phyloP scores from a whole-genome alignment of 495 filamentous ascomycete species.

The Neurospora sp. region DNA sequence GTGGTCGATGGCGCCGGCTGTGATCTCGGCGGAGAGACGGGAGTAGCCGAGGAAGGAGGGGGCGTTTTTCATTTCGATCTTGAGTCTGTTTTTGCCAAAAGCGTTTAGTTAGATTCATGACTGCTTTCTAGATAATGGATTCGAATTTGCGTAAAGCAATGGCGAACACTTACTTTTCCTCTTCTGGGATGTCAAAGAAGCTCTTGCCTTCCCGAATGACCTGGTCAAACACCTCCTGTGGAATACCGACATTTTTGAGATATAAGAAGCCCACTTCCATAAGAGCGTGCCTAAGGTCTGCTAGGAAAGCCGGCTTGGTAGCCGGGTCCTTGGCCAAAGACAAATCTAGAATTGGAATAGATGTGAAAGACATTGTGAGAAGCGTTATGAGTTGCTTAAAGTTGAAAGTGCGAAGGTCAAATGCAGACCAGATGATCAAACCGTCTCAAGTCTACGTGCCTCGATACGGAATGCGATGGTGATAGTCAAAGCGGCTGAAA shows the following conservation, averaged over 20 bases:
- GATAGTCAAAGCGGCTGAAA: background rate
- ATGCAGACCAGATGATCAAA: background rate
- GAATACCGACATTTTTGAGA: conserved; percentile 72
- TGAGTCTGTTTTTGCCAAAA: conserved; percentile 36
- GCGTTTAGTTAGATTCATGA: background rate
- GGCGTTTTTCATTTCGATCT: conserved; percentile 85
- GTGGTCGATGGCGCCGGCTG: conserved; percentile 50
- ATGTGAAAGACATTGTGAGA: conserved; percentile 52
- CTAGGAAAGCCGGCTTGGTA: conserved; percentile 67
- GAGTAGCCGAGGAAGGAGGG: conserved; percentile 55
- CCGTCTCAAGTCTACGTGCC: background rate
- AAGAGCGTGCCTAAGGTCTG: conserved; percentile 63
- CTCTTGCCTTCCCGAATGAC: conserved; percentile 58
- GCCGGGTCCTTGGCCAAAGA: conserved; percentile 49
- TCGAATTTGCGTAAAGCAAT: background rate
- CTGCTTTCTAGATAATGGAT: background rate
- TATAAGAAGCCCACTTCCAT: conserved; percentile 93
- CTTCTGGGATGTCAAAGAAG: conserved; percentile 73
- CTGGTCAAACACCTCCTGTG: conserved; percentile 51
- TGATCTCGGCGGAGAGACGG: conserved; percentile 52
- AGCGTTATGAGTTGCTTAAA: background rate
- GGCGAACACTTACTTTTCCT: conserved; percentile 53
- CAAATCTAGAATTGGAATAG: conserved; percentile 75
- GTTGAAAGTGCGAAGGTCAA: background rate
- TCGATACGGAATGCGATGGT: background rate